phyloP scores from a whole-genome alignment of 352 stramenopile genomes.

The Globisporangium solare region DNA sequence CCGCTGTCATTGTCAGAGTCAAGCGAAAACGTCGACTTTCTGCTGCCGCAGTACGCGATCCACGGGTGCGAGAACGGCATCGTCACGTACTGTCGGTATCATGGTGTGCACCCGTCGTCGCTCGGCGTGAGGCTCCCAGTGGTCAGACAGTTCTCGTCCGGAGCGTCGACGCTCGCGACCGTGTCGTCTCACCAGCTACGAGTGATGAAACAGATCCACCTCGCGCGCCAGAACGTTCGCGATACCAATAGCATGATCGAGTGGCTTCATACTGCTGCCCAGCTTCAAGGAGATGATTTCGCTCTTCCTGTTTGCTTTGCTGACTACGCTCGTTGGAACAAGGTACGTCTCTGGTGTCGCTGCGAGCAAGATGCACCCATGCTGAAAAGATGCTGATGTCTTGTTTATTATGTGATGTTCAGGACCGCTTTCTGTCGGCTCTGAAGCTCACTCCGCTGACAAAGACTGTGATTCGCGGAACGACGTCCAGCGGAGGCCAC shows the following conservation, averaged over 20 bases:
- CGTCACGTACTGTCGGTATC: neutral
- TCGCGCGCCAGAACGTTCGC: slow-evolving; percentile 1
- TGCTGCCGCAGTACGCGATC: slow-evolving; percentile 5
- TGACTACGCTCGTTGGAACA: no score
- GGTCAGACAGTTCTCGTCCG: neutral
- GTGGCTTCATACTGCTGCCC: neutral
- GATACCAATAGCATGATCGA: neutral
- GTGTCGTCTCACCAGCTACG: slow-evolving; percentile 1
- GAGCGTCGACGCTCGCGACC: neutral
- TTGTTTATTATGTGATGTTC: no score
- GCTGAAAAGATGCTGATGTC: no score
- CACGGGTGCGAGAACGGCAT: neutral
- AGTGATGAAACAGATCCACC: slow-evolving; percentile 6
- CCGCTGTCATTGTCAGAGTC: neutral
- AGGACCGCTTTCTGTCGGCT: no score
- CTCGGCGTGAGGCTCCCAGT: slow-evolving; percentile 1
- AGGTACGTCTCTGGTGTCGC: no score
- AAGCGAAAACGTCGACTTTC: slow-evolving; percentile 6
- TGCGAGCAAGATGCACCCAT: no score
- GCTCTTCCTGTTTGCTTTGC: neutral
- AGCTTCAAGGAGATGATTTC: neutral
- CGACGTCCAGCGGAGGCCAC: no score
- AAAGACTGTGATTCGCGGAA: no score
- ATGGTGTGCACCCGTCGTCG: neutral
- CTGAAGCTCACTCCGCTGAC: no score